A percentile compares a stretch with the other conserved stretches of the same genome.
Conservation (phyloP, 768 basidiomycete genomes). For the Strobilomyces echinocephalus region DNA sequence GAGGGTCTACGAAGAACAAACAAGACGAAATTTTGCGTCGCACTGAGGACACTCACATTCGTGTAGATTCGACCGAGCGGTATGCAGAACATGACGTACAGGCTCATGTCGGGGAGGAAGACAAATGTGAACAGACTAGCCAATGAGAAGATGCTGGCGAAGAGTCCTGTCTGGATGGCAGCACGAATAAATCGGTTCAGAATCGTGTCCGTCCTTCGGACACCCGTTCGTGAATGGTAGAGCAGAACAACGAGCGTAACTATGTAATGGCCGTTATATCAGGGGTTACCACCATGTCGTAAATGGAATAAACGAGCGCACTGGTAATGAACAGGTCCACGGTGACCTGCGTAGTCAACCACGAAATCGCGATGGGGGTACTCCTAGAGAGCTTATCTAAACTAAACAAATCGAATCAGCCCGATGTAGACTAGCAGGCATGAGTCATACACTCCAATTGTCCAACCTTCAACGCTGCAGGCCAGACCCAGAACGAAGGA, state of each 20-base stretch:
- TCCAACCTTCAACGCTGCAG: conserved; percentile 29
- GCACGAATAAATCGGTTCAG: background rate
- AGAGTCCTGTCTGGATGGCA: background rate
- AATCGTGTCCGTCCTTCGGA: background rate
- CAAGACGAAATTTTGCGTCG: background rate
- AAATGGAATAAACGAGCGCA: background rate
- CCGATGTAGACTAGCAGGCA: background rate
- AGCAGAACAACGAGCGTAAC: background rate
- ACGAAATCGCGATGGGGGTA: background rate
- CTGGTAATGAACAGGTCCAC: background rate
- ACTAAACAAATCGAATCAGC: conserved; percentile 14
- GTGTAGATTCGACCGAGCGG: background rate
- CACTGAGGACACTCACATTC: background rate
- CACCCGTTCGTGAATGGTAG: background rate
- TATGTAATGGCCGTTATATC: background rate
- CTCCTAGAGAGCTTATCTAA: too few relatives aligned
- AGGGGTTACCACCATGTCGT: background rate
- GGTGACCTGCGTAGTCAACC: background rate
- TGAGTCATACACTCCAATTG: conserved; percentile 31
- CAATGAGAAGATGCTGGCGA: too few relatives aligned
- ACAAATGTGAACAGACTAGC: background rate
- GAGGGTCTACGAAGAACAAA: background rate
- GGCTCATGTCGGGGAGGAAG: background rate
- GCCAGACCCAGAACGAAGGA: conserved; percentile 42
- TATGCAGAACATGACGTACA: background rate